Base-by-base conservation (phyloP, 257 asterid genomes). In the Solanum appendiculatum region DNA sequence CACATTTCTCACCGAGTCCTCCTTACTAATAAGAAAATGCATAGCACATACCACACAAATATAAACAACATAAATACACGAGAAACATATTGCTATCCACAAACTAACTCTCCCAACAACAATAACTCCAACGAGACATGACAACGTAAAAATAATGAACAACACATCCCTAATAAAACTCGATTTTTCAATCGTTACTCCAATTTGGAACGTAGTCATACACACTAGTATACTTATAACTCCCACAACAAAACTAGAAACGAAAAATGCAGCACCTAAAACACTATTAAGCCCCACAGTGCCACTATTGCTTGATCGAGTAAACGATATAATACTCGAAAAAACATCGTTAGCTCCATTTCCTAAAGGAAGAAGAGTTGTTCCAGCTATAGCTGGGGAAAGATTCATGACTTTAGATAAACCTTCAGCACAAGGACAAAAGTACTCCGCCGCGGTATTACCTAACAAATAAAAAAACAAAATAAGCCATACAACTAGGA, bases 341-440 rank as follows among this genome's bases (percentile, higher is more conserved):
- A 96, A 94, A 9, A 96, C 95, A 83, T 96, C 98, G 44, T 93
- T 92, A 56, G 98, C 98, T 11, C 98, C 98, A 85, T 96, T 96
- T 1, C 98, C 98, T 5, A 95, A 90, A 20, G 98, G 98, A 83
- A 94, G 98, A 69, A 94, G 94, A 39, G 98, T 95, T 37, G 97
- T 92, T 11, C 98, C 97, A 48, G 98, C 96, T 39, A 95, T 91
- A 3, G 96, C 92, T 25, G 98, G 98, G 1, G 98, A 93, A 4
- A 94, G 93, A 40, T 90, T 92, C 58, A 95, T 86, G n/a, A 90
- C 92, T 9, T 75, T 31, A 0, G 96, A 92, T 3, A 95, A 87
- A 64, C 91, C 68, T 68, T 92, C 96, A 1, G 94, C 96, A 7
- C 95, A 93, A 21, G 96, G 95, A 89, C 94, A 87, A 85, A 95